Percentiles rank a stretch among this genome's conserved stretches.
phyloP scores from a whole-genome alignment of 176 grass and related monocot genomes.

The Triticum turgidum region DNA sequence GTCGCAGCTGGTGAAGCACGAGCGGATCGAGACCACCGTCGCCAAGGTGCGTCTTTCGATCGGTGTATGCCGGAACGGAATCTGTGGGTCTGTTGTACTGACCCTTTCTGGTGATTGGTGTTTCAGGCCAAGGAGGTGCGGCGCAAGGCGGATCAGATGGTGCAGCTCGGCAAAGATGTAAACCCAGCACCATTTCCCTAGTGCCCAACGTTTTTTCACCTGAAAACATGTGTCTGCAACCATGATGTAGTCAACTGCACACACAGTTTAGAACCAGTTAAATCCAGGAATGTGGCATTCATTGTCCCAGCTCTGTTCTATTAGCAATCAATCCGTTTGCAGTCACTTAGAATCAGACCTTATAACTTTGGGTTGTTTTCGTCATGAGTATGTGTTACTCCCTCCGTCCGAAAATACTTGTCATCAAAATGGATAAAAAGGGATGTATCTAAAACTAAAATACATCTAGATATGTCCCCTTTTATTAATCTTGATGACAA shows the following conservation, averaged over 20 bases:
- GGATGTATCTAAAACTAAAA: no score
- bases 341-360: not conserved
- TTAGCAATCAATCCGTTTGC: not conserved
- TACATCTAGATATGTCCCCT: no score
- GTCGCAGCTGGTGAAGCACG: constrained; percentile 96
- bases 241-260: not conserved
- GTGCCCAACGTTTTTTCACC: not conserved
- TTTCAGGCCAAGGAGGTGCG: constrained; percentile 94
- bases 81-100: not conserved
- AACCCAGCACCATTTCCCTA: no score
- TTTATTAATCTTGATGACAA: no score
- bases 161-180: constrained; percentile 93
- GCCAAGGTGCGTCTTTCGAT: constrained; percentile 49
- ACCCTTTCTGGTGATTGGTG: not conserved
- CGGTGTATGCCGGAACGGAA: not conserved
- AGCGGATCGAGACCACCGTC: constrained; percentile 89
- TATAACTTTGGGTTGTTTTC: not conserved
- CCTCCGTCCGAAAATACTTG: no score
- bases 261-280: not conserved
- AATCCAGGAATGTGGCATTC: not conserved
- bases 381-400: not conserved
- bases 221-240: not conserved
- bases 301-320: not conserved
- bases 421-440: no score
- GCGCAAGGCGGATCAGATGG: constrained; percentile 91